These are phyloP conservation scores for Nicotiana otophora DNA, from an alignment of 257 asterid species.

Conservation along the genomic window DNA sequence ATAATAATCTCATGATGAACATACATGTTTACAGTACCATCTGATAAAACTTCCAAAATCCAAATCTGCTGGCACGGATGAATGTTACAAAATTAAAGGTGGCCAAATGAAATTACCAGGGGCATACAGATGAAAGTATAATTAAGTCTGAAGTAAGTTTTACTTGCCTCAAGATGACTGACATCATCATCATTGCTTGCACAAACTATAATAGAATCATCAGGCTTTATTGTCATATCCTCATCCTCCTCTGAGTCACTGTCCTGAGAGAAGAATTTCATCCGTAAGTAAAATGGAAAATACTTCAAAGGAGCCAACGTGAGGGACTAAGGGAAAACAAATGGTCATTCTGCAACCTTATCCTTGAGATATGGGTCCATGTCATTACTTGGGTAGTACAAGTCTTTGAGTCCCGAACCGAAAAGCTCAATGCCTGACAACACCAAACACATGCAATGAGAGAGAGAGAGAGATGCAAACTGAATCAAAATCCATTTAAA, in stretches of 20 bases:
- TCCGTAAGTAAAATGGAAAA: not conserved
- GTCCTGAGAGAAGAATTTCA: conserved; percentile 33
- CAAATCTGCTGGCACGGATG: conserved; percentile 47
- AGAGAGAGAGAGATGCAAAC: not conserved
- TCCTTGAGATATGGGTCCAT: conserved; percentile 82
- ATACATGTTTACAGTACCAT: conserved; percentile 53
- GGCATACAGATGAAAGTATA: not conserved
- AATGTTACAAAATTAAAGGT: conserved; percentile 7
- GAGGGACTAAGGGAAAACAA: not conserved
- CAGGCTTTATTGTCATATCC: conserved; percentile 69
- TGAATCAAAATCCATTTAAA: not conserved
- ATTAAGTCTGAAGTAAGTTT: conserved; percentile 8
- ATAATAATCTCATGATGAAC: conserved; percentile 79
- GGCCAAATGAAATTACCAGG: not conserved
- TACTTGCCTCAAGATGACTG: conserved; percentile 85
- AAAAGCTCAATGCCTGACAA: conserved; percentile 61
- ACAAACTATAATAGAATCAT: conserved; percentile 74
- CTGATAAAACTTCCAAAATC: conserved; percentile 59
- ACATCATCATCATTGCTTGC: conserved; percentile 89
- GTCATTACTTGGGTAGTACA: conserved; percentile 59
- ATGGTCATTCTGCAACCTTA: conserved; percentile 35
- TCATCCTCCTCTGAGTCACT: conserved; percentile 69
- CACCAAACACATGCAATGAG: not conserved
- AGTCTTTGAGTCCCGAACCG: conserved; percentile 50
- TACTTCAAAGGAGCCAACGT: not conserved